phyloP scores from a whole-genome alignment of 164 flowering plant species.

The Cinnamomum micranthum region DNA sequence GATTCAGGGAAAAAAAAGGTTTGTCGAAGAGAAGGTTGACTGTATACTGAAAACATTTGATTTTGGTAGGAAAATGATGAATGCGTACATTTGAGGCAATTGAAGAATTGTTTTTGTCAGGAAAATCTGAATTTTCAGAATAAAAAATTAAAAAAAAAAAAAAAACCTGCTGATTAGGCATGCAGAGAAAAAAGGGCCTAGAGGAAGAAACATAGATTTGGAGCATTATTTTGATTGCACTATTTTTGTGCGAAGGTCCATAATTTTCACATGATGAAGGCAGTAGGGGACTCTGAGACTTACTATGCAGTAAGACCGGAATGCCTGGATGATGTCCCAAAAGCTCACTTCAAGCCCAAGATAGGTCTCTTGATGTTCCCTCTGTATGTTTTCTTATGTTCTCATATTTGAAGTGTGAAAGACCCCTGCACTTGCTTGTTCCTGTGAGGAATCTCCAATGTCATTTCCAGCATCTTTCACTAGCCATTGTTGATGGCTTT shows the following conservation, averaged over 20 bases:
- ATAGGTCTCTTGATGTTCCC: conserved; percentile 19
- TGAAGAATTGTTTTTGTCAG: neutral
- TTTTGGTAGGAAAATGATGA: neutral
- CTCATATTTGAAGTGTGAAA: neutral
- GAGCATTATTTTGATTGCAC: neutral
- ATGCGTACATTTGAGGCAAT: neutral
- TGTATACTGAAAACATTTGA: neutral
- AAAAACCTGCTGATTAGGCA: neutral
- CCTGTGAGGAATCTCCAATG: neutral
- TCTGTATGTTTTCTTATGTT: neutral
- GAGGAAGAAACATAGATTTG: neutral
- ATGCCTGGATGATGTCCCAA: conserved; percentile 52
- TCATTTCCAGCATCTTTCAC: neutral
- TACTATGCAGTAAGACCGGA: conserved; percentile 58
- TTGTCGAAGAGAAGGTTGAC: too few relatives aligned
- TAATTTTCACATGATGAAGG: conserved; percentile 16
- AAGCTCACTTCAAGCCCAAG: conserved; percentile 62
- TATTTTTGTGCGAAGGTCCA: neutral
- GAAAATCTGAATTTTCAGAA: neutral
- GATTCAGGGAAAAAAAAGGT: neutral
- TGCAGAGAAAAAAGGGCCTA: neutral
- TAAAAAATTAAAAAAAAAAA: neutral
- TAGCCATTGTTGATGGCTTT: neutral
- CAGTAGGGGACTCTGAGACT: conserved; percentile 30
- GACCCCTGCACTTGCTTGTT: neutral